Evolutionary conservation across 2,329 filamentous ascomycete genomes (phyloP).

Genomic region (Pseudogymnoascus sp.): DNA sequence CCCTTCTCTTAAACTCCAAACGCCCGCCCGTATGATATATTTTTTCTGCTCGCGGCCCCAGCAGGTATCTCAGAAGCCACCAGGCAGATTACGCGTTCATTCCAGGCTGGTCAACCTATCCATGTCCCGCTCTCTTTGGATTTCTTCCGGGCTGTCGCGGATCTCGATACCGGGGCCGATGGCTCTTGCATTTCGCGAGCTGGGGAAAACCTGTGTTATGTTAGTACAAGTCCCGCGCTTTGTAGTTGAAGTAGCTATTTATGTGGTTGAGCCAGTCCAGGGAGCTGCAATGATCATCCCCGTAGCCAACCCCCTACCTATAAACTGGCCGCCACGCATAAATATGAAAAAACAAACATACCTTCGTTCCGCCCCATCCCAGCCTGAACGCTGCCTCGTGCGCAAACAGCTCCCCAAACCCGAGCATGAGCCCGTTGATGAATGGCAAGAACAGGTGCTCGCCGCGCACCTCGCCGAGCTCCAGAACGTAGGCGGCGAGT

Average conservation of each 20-base stretch:
- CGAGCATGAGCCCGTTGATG: constrained; percentile 96
- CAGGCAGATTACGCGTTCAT: constrained; percentile 18
- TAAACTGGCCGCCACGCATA: not conserved
- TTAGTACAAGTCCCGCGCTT: not conserved
- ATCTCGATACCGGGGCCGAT: constrained; percentile 80
- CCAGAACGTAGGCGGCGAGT: constrained; percentile 84
- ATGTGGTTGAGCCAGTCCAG: not conserved
- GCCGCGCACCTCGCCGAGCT: constrained; percentile 78
- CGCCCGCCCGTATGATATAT: not conserved
- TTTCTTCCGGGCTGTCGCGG: constrained; percentile 53
- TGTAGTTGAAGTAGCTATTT: not conserved
- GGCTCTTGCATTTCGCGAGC: constrained; percentile 37
- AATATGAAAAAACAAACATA: constrained; percentile 37
- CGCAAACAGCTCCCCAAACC: constrained; percentile 93
- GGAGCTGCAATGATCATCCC: not conserved
- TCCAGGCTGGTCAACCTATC: constrained; percentile 57
- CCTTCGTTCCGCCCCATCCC: constrained; percentile 92
- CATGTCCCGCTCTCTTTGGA: constrained; percentile 42
- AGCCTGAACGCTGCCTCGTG: constrained; percentile 91
- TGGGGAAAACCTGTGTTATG: constrained; percentile 27
- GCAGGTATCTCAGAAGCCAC: not conserved
- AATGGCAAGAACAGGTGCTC: constrained; percentile 92
- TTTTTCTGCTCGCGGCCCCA: not conserved
- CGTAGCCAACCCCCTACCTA: not conserved
- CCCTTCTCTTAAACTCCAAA: not conserved